Evolutionary conservation across 2,329 filamentous ascomycete species (phyloP).

Genomic region (Aspergillus quadricinctus): DNA sequence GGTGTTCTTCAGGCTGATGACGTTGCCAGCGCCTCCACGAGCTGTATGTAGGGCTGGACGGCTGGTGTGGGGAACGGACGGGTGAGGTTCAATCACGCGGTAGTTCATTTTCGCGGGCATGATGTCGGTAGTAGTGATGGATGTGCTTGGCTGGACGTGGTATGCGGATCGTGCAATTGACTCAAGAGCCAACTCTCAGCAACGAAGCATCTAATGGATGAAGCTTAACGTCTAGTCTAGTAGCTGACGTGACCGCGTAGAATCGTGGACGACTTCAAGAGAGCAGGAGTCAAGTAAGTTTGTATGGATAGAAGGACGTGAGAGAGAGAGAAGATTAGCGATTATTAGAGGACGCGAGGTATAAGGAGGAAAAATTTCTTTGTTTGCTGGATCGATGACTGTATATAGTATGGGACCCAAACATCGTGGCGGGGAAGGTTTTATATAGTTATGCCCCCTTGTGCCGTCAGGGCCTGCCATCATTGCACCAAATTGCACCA

Average conservation of each 20-base stretch:
- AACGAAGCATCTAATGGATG: neutral
- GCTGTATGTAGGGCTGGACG: conserved; percentile 50
- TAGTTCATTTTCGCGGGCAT: conserved; percentile 41
- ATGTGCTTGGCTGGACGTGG: neutral
- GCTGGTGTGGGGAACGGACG: conserved; percentile 47
- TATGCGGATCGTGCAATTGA: neutral
- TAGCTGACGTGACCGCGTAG: neutral
- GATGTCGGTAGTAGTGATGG: conserved; percentile 12
- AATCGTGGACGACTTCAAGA: neutral
- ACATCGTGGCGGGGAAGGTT: conserved; percentile 14
- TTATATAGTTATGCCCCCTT: conserved; percentile 15
- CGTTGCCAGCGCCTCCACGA: conserved; percentile 57
- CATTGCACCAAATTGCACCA: conserved; percentile 10
- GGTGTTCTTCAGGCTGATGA: conserved; percentile 49
- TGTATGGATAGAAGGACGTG: neutral
- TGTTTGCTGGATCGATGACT: conserved; percentile 2
- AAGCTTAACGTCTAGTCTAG: neutral
- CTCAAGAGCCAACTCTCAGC: conserved; percentile 3
- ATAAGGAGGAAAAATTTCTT: neutral
- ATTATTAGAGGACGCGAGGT: neutral
- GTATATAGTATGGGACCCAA: conserved; percentile 8
- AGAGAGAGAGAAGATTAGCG: neutral
- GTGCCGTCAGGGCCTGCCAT: conserved; percentile 11
- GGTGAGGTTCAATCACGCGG: conserved; percentile 59
- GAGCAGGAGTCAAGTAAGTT: neutral